These are phyloP conservation scores for Aristolochia fimbriata DNA, from an alignment of 164 flowering plant genomes.

Conservation along the genomic window DNA sequence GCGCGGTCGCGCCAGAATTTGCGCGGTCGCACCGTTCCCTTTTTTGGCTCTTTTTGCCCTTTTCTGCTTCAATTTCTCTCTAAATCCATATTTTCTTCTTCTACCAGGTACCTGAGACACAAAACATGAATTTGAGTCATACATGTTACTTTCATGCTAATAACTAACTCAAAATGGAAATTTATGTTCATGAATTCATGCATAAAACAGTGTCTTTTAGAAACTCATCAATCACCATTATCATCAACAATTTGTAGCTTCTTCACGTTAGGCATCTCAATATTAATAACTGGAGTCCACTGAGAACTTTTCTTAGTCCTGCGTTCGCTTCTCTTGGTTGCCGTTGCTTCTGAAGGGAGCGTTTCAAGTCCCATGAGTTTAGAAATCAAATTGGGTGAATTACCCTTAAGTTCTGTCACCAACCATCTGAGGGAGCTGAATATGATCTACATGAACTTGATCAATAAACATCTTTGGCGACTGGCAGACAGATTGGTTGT, in stretches of 20 bases:
- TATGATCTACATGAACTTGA: conserved; percentile 60
- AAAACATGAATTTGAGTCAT: too few species aligned
- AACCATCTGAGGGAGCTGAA: conserved; percentile 14
- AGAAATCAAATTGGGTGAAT: conserved; percentile 58
- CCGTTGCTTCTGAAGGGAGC: conserved; percentile 24
- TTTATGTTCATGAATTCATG: too few species aligned
- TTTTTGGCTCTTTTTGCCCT: too few species aligned
- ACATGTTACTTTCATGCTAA: too few species aligned
- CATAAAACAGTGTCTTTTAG: too few species aligned
- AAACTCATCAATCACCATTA: too few species aligned
- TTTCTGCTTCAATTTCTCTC: too few species aligned
- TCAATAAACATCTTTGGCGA: conserved; percentile 37
- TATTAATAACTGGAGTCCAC: conserved; percentile 25
- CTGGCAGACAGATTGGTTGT: conserved; percentile 18
- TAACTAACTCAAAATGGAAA: too few species aligned
- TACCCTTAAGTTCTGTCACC: conserved; percentile 7
- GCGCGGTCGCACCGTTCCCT: too few species aligned
- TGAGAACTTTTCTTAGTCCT: conserved; percentile 17
- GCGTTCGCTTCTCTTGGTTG: conserved; percentile 8
- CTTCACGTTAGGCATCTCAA: conserved; percentile 39
- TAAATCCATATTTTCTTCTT: too few species aligned
- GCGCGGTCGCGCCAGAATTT: too few species aligned
- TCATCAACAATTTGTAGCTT: conserved; percentile 17
- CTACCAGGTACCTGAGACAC: too few species aligned
- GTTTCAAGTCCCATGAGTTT: conserved; percentile 86